These are phyloP conservation scores for Cynanchum wilfordii DNA, from an alignment of 257 asterid species.

Conservation along the genomic window DNA sequence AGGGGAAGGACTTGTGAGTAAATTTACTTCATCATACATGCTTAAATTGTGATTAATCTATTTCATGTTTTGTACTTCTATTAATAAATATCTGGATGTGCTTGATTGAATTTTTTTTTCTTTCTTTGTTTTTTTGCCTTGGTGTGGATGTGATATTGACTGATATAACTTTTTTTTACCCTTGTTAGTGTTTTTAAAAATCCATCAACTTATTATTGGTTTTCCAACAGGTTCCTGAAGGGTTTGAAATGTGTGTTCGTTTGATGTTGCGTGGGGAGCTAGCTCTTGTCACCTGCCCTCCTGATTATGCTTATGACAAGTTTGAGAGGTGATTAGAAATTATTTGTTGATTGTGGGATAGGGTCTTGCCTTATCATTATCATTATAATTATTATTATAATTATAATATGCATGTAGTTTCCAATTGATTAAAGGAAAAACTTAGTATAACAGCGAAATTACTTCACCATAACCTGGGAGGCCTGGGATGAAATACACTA, in stretches of 20 bases:
- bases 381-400: neutral
- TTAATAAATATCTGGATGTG: neutral
- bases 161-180: neutral
- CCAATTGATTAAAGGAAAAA: neutral
- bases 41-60: neutral
- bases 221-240: conserved; percentile 81
- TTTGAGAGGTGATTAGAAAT: conserved; percentile 63
- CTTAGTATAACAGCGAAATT: neutral
- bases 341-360: neutral
- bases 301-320: conserved; percentile 98
- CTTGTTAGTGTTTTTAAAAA: neutral
- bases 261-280: conserved; percentile 95
- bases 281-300: conserved; percentile 85
- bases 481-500: neutral
- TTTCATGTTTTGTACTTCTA: conserved; percentile 1
- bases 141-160: neutral
- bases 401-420: neutral
- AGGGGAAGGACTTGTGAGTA: conserved; percentile 97
- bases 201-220: conserved; percentile 10
- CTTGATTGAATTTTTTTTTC: neutral
- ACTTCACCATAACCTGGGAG: neutral
- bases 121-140: neutral
- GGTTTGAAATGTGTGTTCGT: conserved; percentile 95
- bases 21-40: conserved; percentile 17
- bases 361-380: neutral